phyloP scores from a whole-genome alignment of 2,329 filamentous ascomycete species.

The Venturia nashicola region DNA sequence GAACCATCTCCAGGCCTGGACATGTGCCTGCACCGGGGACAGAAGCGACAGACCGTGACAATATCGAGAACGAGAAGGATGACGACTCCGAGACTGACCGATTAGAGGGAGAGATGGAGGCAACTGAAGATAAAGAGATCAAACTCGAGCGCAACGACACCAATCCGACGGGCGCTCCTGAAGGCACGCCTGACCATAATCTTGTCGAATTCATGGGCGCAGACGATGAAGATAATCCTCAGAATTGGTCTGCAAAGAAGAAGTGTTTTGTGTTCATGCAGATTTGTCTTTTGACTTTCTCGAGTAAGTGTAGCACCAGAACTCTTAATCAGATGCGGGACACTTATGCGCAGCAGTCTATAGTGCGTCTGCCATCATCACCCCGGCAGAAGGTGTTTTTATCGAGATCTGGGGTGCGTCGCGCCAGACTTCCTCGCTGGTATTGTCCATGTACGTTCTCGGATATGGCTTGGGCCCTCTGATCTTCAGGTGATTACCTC shows the following conservation, averaged over 20 bases:
- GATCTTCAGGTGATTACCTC: neutral
- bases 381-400: neutral
- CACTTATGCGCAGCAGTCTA: constrained; percentile 3
- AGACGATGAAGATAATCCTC: constrained; percentile 10
- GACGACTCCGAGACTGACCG: neutral
- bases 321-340: neutral
- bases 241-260: constrained; percentile 9
- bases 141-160: neutral
- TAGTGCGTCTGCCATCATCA: constrained; percentile 6
- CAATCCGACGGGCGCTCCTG: neutral
- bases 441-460: constrained; percentile 10
- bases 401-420: constrained; percentile 1
- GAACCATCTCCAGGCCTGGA: neutral
- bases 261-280: constrained; percentile 3
- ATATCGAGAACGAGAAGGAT: neutral
- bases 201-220: constrained; percentile 6
- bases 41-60: neutral
- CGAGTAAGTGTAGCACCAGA: neutral
- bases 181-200: neutral
- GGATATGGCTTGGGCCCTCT: constrained; percentile 6
- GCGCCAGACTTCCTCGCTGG: constrained; percentile 1
- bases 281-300: constrained; percentile 9
- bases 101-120: constrained; percentile 1
- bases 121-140: neutral
- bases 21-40: neutral